Evolutionary conservation across 2,329 filamentous ascomycete genomes (phyloP).

Genomic region (Proliferodiscus dingleyae): DNA sequence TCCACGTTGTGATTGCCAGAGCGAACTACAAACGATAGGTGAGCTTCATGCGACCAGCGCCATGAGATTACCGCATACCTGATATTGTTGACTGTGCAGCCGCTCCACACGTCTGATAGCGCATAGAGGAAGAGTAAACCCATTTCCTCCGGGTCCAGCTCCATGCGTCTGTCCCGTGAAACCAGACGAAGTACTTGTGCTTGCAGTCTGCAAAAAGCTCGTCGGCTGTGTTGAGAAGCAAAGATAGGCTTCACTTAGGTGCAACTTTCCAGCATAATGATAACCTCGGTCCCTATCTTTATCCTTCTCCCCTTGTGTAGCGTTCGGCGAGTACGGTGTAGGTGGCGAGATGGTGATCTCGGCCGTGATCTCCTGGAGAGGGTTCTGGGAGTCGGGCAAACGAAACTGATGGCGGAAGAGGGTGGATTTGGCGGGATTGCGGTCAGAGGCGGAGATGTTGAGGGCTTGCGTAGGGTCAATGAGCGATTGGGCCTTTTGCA

Average conservation of each 20-base stretch:
- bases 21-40: slow-evolving; percentile 61
- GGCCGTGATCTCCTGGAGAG: slow-evolving; percentile 92
- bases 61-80: slow-evolving; percentile 38
- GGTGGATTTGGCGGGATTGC: slow-evolving; percentile 81
- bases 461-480: slow-evolving; percentile 83
- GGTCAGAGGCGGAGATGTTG: slow-evolving; percentile 67
- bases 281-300: slow-evolving; percentile 64
- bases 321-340: slow-evolving; percentile 42
- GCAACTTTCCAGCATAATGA: slow-evolving; percentile 87
- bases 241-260: slow-evolving; percentile 89
- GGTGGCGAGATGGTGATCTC: slow-evolving; percentile 82
- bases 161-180: slow-evolving; percentile 94
- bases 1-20: slow-evolving; percentile 93
- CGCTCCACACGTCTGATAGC: slow-evolving; percentile 89
- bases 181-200: slow-evolving; percentile 69
- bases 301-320: slow-evolving; percentile 65
- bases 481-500: slow-evolving; percentile 92
- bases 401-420: slow-evolving; percentile 97
- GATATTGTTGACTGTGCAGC: slow-evolving; percentile 85
- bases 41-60: slow-evolving; percentile 14
- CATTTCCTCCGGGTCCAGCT: slow-evolving; percentile 87
- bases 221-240: slow-evolving; percentile 94
- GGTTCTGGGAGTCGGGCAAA: slow-evolving; percentile 85
- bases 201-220: slow-evolving; percentile 78
- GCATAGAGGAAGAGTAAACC: slow-evolving; percentile 90